phyloP scores from a whole-genome alignment of 2,329 filamentous ascomycete species.

The Ophiocordyceps camponoti-leonardi region DNA sequence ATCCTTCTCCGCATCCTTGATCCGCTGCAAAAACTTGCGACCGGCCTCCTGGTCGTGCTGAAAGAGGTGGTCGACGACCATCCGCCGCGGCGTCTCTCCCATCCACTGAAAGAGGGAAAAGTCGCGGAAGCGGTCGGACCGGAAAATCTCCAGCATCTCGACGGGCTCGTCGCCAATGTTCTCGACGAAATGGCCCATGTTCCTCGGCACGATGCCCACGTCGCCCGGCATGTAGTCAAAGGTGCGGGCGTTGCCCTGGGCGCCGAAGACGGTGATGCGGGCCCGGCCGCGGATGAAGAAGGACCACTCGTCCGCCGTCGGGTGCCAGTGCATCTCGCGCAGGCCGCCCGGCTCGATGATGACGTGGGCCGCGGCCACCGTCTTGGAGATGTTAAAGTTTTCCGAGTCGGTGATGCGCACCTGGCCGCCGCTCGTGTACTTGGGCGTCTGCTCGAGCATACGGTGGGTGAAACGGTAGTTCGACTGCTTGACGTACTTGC shows the following conservation, averaged over 20 bases:
- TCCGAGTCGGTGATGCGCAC: conserved; percentile 61
- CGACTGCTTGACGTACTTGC: conserved; percentile 46
- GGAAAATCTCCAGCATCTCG: conserved; percentile 62
- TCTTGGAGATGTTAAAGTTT: conserved; percentile 59
- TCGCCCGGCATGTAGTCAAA: conserved; percentile 64
- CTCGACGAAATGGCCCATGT: conserved; percentile 71
- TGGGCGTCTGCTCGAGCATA: conserved; percentile 52
- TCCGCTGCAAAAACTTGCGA: conserved; percentile 42
- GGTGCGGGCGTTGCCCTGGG: conserved; percentile 50
- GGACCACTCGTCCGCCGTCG: conserved; percentile 63
- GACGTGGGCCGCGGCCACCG: conserved; percentile 55
- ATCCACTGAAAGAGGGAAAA: conserved; percentile 63
- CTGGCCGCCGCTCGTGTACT: conserved; percentile 48
- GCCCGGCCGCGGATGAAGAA: conserved; percentile 61
- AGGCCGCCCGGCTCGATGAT: conserved; percentile 55
- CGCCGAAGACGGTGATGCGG: conserved; percentile 57
- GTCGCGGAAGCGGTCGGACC: conserved; percentile 53
- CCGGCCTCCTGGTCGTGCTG: conserved; percentile 41
- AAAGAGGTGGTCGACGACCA: conserved; percentile 52
- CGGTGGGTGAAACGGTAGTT: conserved; percentile 53
- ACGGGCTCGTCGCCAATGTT: conserved; percentile 62
- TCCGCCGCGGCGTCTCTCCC: conserved; percentile 49
- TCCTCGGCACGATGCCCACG: conserved; percentile 58
- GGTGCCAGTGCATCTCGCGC: conserved; percentile 73
- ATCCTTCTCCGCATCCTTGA: conserved; percentile 45